phyloP scores from a whole-genome alignment of 306 rosid genomes.

The Glycine soja region DNA sequence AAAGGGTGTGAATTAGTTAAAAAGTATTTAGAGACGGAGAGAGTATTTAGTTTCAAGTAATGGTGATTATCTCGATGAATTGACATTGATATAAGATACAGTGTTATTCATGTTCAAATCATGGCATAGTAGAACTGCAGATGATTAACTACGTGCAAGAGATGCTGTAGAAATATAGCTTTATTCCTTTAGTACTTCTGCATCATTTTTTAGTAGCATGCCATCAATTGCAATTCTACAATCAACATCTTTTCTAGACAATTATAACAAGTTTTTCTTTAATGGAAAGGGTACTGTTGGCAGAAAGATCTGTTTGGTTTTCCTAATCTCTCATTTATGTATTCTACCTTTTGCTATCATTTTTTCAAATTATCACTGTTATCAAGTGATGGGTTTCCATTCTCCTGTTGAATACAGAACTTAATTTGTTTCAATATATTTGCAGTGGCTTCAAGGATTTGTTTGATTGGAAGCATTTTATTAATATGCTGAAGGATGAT shows the following conservation, averaged over 20 bases:
- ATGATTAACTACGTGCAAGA: constrained; percentile 33
- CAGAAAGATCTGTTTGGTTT: constrained; percentile 22
- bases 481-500: constrained; percentile 81
- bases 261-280: background rate
- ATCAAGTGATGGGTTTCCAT: constrained; percentile 33
- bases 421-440: constrained; percentile 45
- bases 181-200: constrained; percentile 18
- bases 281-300: constrained; percentile 2
- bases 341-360: background rate
- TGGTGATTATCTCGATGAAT: constrained; percentile 18
- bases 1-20: no score
- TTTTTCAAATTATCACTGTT: constrained; percentile 7
- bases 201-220: constrained; percentile 1
- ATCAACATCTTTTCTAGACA: constrained; percentile 26
- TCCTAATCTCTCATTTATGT: constrained; percentile 4
- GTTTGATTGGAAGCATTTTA: constrained; percentile 92
- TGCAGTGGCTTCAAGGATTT: constrained; percentile 95
- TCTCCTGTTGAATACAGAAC: constrained; percentile 16
- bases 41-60: constrained; percentile 16
- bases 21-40: no score
- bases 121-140: constrained; percentile 27
- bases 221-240: constrained; percentile 6
- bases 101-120: constrained; percentile 31
- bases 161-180: constrained; percentile 22
- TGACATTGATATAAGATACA: constrained; percentile 22